Conservation (phyloP, 2,329 filamentous ascomycete species). For the Tolypocladium amazonense region DNA sequence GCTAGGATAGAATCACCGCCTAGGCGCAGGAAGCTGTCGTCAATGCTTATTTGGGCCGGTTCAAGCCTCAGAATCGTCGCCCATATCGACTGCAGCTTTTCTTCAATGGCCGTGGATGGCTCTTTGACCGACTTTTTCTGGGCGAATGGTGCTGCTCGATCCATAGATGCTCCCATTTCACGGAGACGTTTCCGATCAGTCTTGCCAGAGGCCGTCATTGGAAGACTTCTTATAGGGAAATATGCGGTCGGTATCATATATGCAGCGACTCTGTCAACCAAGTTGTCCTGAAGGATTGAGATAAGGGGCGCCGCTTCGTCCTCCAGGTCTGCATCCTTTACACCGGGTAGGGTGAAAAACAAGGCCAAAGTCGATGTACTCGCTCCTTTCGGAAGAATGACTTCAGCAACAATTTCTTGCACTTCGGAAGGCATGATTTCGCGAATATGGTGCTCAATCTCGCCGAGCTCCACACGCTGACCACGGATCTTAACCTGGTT, state of each 20-base stretch:
- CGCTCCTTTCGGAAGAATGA: not conserved
- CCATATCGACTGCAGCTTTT: conserved; percentile 4
- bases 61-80: conserved; percentile 3
- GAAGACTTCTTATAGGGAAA: conserved; percentile 4
- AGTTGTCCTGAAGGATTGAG: not conserved
- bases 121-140: not conserved
- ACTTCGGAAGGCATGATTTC: not conserved
- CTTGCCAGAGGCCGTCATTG: conserved; percentile 10
- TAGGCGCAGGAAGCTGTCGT: conserved; percentile 4
- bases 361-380: not conserved
- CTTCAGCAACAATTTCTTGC: not conserved
- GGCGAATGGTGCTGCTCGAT: not conserved
- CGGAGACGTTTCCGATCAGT: conserved; percentile 7
- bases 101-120: not conserved
- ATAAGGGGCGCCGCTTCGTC: not conserved
- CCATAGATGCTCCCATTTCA: not conserved
- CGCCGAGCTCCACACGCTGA: conserved; percentile 1
- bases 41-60: conserved; percentile 1
- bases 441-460: not conserved
- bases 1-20: conserved; percentile 6
- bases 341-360: not conserved
- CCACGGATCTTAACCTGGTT: conserved; percentile 32
- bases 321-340: not conserved
- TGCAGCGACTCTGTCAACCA: not conserved
- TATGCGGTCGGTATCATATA: conserved; percentile 9